Percentiles rank a stretch among this genome's conserved stretches.
Evolutionary conservation across 116 monocot species (phyloP).

Genomic region (Phalaenopsis hybrid): DNA sequence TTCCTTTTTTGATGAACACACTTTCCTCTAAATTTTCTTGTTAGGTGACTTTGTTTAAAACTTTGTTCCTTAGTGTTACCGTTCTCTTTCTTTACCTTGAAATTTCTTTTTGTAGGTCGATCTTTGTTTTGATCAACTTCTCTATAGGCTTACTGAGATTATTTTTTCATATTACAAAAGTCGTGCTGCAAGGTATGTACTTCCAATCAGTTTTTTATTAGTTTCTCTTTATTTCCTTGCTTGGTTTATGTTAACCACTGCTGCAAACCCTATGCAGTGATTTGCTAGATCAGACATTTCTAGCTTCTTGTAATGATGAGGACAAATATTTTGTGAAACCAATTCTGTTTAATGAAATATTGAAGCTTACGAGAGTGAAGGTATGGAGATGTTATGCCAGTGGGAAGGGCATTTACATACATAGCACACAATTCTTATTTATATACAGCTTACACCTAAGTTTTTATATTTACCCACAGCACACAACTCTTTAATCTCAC

Average conservation of each 20-base stretch:
- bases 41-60: too few species aligned
- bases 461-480: too few species aligned
- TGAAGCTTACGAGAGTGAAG: conserved; percentile 83
- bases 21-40: too few species aligned
- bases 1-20: too few species aligned
- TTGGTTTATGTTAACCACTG: neutral
- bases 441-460: too few species aligned
- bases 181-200: conserved; percentile 69
- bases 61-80: neutral
- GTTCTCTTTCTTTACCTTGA: neutral
- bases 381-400: conserved; percentile 19
- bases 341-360: conserved; percentile 57
- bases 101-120: conserved; percentile 52
- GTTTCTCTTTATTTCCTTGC: neutral
- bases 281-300: conserved; percentile 74
- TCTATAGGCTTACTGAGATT: conserved; percentile 72
- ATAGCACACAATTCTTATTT: too few species aligned
- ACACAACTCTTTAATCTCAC: too few species aligned
- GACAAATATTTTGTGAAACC: conserved; percentile 59
- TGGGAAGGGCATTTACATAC: neutral
- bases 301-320: conserved; percentile 52
- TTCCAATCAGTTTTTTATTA: neutral
- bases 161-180: conserved; percentile 84
- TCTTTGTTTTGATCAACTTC: conserved; percentile 91
- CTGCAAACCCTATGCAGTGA: conserved; percentile 37